Percentiles rank a stretch among this genome's conserved stretches.
Evolutionary conservation across 306 rosid species (phyloP).

Genomic region (Adenanthera pavonina): DNA sequence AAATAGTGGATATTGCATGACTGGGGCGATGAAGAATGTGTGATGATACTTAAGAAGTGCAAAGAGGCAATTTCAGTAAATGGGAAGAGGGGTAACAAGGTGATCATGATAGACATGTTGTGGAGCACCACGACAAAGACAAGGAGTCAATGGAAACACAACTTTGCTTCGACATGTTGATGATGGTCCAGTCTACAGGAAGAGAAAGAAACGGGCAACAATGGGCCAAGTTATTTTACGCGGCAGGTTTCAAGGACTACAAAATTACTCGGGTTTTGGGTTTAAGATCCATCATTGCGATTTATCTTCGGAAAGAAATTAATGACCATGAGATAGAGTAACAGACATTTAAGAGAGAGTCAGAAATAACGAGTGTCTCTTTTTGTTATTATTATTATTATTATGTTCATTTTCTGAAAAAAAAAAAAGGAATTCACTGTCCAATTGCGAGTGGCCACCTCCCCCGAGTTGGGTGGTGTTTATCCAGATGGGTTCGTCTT

Average conservation of each 20-base stretch:
- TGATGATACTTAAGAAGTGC: conserved; percentile 9
- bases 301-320: not conserved
- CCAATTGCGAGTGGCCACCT: too few relatives aligned
- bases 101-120: conserved; percentile 4
- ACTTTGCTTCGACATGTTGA: not conserved
- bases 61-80: not conserved
- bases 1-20: conserved; percentile 14
- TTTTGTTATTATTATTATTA: too few relatives aligned
- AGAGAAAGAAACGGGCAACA: not conserved
- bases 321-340: too few relatives aligned
- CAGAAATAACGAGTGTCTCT: too few relatives aligned
- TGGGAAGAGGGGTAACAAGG: not conserved
- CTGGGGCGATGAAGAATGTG: not conserved
- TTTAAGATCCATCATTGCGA: not conserved
- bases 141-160: not conserved
- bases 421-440: too few relatives aligned
- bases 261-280: not conserved
- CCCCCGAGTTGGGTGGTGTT: too few relatives aligned
- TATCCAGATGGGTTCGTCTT: too few relatives aligned
- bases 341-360: too few relatives aligned
- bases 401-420: too few relatives aligned
- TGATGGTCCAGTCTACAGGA: not conserved
- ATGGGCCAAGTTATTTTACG: not conserved
- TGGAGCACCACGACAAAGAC: not conserved
- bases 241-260: not conserved